Conservation (phyloP, 768 basidiomycete genomes). For the Butyriboletus loyo region DNA sequence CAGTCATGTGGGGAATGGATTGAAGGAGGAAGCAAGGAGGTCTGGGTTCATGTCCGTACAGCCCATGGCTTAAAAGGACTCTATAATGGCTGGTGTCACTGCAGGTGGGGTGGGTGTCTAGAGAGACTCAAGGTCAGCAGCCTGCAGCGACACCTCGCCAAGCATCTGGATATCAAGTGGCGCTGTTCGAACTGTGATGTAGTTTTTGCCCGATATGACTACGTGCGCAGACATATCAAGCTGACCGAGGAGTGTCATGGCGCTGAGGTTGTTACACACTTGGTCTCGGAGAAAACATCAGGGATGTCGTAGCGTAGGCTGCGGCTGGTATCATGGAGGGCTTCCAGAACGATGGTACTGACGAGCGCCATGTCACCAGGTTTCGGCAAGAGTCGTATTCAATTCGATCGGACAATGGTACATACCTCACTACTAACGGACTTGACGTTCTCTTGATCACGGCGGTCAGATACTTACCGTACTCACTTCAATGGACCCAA, state of each 20-base stretch:
- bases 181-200: conserved; percentile 8
- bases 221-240: conserved; percentile 7
- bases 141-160: conserved; percentile 7
- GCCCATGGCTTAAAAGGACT: conserved; percentile 11
- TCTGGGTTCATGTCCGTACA: conserved; percentile 9
- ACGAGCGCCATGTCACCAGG: background rate
- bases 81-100: background rate
- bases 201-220: conserved; percentile 7
- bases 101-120: conserved; percentile 9
- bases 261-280: background rate
- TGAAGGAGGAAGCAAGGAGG: conserved; percentile 10
- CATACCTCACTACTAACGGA: background rate
- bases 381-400: background rate
- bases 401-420: background rate
- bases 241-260: conserved; percentile 2
- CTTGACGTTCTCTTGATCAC: background rate
- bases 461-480: background rate
- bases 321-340: background rate
- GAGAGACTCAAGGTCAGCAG: conserved; percentile 11
- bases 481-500: no score
- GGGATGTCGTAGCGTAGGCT: background rate
- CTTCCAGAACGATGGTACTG: no score
- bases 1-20: conserved; percentile 2
- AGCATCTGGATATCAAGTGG: conserved; percentile 12
- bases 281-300: background rate